Conservation (phyloP, 345 rosid genomes). For the Geranium rotundifolium region DNA sequence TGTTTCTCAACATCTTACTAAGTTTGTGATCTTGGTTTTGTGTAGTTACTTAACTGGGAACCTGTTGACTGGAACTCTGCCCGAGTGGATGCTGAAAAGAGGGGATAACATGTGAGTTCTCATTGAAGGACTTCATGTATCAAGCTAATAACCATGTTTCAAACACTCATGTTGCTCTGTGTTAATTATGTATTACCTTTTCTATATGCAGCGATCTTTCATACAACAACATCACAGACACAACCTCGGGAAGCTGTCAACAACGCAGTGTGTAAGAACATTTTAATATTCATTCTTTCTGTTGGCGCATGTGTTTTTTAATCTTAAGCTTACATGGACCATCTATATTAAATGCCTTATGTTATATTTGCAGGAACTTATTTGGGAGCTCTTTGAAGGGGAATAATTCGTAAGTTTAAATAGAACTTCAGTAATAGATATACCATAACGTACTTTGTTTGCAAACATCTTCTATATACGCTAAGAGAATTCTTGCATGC, state of each 20-base stretch:
- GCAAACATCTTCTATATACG: background rate
- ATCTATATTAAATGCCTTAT: background rate
- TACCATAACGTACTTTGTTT: background rate
- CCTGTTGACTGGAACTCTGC: slow-evolving; percentile 20
- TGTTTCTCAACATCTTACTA: background rate
- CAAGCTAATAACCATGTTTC: background rate
- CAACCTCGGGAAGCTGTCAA: slow-evolving; percentile 13
- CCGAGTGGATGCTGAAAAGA: slow-evolving; percentile 14
- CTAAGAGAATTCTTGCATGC: no score
- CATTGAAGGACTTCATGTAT: background rate
- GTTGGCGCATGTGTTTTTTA: background rate
- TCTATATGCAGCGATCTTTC: slow-evolving; percentile 27
- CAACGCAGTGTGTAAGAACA: background rate
- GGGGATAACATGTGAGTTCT: slow-evolving; percentile 9
- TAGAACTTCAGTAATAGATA: no score
- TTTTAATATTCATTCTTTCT: background rate
- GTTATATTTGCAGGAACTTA: slow-evolving; percentile 23
- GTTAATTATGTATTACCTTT: background rate
- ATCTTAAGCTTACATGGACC: background rate
- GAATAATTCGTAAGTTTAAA: slow-evolving; percentile 16
- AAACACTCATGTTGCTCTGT: background rate
- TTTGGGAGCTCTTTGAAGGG: slow-evolving; percentile 24
- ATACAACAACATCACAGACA: slow-evolving; percentile 19
- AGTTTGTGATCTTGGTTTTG: background rate
- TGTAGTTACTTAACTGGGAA: slow-evolving; percentile 23